Percentiles rank a stretch among this genome's conserved stretches.
Conservation (phyloP, 768 basidiomycete genomes). For the Chalciporus piperatus region DNA sequence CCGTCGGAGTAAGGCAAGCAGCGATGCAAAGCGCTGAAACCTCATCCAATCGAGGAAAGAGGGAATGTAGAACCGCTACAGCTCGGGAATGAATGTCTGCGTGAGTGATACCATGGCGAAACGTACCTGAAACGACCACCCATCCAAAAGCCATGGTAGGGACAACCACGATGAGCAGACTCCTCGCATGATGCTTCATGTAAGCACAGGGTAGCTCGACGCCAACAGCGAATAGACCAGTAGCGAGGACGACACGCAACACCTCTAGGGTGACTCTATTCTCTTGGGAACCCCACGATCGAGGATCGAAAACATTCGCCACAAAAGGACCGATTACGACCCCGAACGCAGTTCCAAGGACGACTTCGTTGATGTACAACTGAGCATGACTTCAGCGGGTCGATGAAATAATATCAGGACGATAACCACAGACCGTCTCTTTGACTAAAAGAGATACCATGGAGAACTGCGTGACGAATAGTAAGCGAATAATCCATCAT, state of each 20-base stretch:
- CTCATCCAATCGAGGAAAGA: slow-evolving; percentile 72
- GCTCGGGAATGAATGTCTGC: not conserved
- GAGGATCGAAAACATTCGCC: slow-evolving; percentile 71
- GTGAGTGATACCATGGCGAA: not conserved
- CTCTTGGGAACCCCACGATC: slow-evolving; percentile 61
- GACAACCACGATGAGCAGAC: slow-evolving; percentile 66
- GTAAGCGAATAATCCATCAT: not conserved
- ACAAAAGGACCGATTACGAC: slow-evolving; percentile 68
- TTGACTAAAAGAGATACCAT: slow-evolving; percentile 80
- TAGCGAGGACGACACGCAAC: slow-evolving; percentile 84
- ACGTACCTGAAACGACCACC: slow-evolving; percentile 68
- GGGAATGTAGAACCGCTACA: slow-evolving; percentile 58
- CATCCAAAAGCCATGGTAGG: slow-evolving; percentile 87
- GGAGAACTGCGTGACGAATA: slow-evolving; percentile 56
- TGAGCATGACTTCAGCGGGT: slow-evolving; percentile 21
- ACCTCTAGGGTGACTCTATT: slow-evolving; percentile 82
- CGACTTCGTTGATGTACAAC: slow-evolving; percentile 91
- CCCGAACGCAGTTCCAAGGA: slow-evolving; percentile 75
- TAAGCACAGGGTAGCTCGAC: slow-evolving; percentile 89
- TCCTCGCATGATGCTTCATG: slow-evolving; percentile 73
- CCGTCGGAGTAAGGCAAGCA: slow-evolving; percentile 90
- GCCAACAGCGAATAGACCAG: slow-evolving; percentile 92
- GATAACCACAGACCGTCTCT: slow-evolving; percentile 56
- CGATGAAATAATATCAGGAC: not conserved
- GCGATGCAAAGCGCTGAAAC: slow-evolving; percentile 82